These are phyloP conservation scores for Cyberlindnera japonica DNA, from an alignment of 805 yeast species.

Conservation along the genomic window DNA sequence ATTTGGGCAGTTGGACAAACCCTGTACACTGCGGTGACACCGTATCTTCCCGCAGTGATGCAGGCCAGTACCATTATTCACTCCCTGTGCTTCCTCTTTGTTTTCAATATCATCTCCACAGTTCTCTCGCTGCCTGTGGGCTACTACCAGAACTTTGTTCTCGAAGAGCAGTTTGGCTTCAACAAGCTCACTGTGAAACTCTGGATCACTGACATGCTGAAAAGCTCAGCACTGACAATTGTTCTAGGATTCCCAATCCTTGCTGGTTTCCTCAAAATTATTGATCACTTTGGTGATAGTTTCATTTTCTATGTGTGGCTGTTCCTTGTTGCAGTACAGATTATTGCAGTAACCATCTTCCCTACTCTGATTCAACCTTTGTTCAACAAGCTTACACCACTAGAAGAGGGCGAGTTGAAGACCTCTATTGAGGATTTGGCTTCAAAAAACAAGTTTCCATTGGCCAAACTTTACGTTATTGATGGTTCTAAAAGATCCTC, in stretches of 20 bases:
- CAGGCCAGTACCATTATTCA: constrained; percentile 63
- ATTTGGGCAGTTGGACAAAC: constrained; percentile 52
- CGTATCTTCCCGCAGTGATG: constrained; percentile 29
- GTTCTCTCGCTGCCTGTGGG: constrained; percentile 62
- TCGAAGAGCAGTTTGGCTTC: constrained; percentile 92
- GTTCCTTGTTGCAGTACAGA: constrained; percentile 66
- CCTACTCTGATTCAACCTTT: constrained; percentile 90
- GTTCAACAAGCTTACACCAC: constrained; percentile 87
- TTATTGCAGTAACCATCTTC: constrained; percentile 67
- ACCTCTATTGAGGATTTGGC: constrained; percentile 80
- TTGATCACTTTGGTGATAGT: constrained; percentile 72
- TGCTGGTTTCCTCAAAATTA: constrained; percentile 73
- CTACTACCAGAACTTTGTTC: constrained; percentile 76
- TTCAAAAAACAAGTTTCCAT: constrained; percentile 72
- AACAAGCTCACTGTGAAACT: constrained; percentile 74
- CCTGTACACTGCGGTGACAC: constrained; percentile 27
- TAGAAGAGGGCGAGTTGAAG: constrained; percentile 87
- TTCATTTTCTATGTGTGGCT: constrained; percentile 79
- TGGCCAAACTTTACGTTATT: constrained; percentile 77
- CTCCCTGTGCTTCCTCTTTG: constrained; percentile 60
- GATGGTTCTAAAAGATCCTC: constrained; percentile 97
- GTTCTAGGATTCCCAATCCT: constrained; percentile 70
- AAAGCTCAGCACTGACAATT: constrained; percentile 49
- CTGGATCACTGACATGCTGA: constrained; percentile 72
- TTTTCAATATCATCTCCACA: constrained; percentile 46